Evolutionary conservation across 495 filamentous ascomycete genomes (phyloP).

Genomic region (Tuber umbilicatum): DNA sequence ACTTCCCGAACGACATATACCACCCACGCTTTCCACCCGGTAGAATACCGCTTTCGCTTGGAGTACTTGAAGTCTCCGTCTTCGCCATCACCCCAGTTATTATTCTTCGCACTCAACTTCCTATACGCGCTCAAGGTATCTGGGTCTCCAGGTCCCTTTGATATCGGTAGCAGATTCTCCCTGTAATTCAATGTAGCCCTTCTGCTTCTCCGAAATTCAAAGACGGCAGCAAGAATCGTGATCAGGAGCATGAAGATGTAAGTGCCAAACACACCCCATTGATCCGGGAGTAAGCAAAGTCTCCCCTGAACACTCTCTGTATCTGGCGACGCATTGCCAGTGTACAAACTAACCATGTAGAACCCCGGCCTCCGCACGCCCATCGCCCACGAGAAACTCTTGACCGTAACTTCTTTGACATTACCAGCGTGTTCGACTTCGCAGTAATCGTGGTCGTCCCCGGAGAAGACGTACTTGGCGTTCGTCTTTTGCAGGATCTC

Average conservation of each 20-base stretch:
- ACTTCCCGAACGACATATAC: background rate
- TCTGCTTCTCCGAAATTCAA: background rate
- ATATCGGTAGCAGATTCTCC: background rate
- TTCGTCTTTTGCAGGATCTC: conserved; percentile 65
- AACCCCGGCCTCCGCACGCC: conserved; percentile 88
- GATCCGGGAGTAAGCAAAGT: conserved; percentile 84
- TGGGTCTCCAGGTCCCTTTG: background rate
- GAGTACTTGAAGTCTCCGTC: conserved; percentile 5
- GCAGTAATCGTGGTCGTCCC: conserved; percentile 98
- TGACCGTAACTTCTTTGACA: conserved; percentile 87
- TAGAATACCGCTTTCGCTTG: background rate
- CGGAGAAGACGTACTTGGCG: conserved; percentile 76
- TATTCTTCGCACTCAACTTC: background rate
- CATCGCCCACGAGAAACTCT: conserved; percentile 91
- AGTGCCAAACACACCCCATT: conserved; percentile 70
- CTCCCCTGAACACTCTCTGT: conserved; percentile 69
- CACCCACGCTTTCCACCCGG: background rate
- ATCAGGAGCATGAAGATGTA: conserved; percentile 61
- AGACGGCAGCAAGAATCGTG: conserved; percentile 40
- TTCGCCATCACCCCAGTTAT: background rate
- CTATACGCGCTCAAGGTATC: background rate
- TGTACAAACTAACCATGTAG: conserved; percentile 81
- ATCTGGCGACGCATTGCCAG: conserved; percentile 42
- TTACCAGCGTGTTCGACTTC: conserved; percentile 68
- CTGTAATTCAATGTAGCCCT: background rate